Conservation (phyloP, 106 monocot genomes). For the Allium fistulosum region DNA sequence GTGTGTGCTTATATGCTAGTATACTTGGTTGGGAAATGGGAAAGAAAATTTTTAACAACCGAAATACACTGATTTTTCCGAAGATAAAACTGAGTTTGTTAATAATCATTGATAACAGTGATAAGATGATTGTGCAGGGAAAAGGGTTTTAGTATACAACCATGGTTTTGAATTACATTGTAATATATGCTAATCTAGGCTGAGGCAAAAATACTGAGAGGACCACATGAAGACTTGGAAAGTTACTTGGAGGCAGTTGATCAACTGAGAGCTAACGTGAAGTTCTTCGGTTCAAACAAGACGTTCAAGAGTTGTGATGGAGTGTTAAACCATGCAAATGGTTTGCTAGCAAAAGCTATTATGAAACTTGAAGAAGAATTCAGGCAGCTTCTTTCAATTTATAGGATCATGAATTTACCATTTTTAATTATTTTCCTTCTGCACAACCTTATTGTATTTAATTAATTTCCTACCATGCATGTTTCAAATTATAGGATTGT, state of each 20-base stretch:
- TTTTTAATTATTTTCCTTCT: background rate
- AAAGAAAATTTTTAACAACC: too few species aligned
- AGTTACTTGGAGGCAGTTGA: constrained; percentile 68
- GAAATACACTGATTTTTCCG: too few species aligned
- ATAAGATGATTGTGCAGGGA: too few species aligned
- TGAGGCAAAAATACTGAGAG: constrained; percentile 66
- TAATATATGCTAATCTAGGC: constrained; percentile 24
- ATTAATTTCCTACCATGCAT: too few species aligned
- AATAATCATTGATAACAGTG: too few species aligned
- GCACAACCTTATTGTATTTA: too few species aligned
- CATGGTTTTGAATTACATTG: too few species aligned
- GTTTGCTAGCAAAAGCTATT: constrained; percentile 55
- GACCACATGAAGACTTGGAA: constrained; percentile 77
- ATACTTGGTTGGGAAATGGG: too few species aligned
- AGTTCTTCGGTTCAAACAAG: constrained; percentile 56
- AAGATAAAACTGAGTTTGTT: too few species aligned
- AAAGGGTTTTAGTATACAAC: too few species aligned
- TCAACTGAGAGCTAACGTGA: constrained; percentile 38
- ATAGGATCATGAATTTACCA: constrained; percentile 25
- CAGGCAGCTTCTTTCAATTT: constrained; percentile 42
- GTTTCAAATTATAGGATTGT: too few species aligned
- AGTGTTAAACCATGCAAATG: constrained; percentile 56
- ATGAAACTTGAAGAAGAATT: constrained; percentile 77
- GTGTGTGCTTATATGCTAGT: too few species aligned
- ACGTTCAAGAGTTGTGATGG: constrained; percentile 53